Evolutionary conservation across 768 basidiomycete genomes (phyloP), one percentile per base, ranked within the genome.

Genomic region (Suillus cothurnatus): DNA sequence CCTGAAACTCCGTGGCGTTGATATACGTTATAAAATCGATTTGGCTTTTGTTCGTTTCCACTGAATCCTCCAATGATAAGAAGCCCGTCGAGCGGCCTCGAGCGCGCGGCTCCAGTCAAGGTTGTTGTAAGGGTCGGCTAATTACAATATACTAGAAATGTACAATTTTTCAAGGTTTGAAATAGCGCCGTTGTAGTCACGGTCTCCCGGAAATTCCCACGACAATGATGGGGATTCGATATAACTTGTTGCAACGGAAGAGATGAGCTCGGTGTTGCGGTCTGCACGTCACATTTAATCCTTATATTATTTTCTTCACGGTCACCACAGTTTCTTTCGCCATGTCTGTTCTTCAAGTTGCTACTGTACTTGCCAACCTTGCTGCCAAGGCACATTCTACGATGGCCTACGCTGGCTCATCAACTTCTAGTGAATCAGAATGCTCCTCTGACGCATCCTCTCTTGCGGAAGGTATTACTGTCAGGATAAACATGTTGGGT

Each of bases 201-300:
- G 52, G 52, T 34, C 11, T 31, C 7, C 12, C 6, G 34, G 2
- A 57, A 57, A 63, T 77, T 76, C 75, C 73, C 75, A 76, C 71
- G 71, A 39, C 64, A 61, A 45, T 63, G 31, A 23, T n/a, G 47
- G 45, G 41, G 38, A 52, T 67, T 64, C 56, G 73, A 75, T 76
- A 77, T 76, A 77, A 76, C 68, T 68, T 66, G 72, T 74, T 64
- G 72, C 72, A 68, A 73, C 74, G 72, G 68, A 61, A 62, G 9
- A 45, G 56, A 66, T 61, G 39, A 34, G 53, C 28, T 64, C 66
- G 56, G 52, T 31, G 49, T 53, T 53, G 47, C 57, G 53, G 50
- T 23, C 39, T 50, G 45, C 45, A 63, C 34, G 34, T 34, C 34
- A 34, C 41, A 61, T 19, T 53, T 53, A 19, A 53, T 61, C 55